phyloP scores from a whole-genome alignment of 805 yeast genomes.

The Saccharomyces eubayanus region DNA sequence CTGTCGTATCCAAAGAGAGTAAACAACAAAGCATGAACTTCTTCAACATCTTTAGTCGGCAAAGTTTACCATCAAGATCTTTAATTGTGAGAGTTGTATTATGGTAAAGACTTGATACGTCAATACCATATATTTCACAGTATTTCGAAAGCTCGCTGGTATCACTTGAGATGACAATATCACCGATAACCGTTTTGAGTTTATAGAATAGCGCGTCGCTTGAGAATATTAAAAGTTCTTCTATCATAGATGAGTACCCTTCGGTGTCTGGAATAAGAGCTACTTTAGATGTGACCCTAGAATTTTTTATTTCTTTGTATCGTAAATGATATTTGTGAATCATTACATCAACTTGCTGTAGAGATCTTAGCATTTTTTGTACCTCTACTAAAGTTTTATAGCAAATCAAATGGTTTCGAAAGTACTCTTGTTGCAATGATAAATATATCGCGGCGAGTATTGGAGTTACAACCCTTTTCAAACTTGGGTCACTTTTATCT shows the following conservation, averaged over 20 bases:
- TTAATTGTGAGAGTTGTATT: slow-evolving; percentile 12
- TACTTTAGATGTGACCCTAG: slow-evolving; percentile 2
- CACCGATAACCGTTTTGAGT: slow-evolving; percentile 20
- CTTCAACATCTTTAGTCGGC: slow-evolving; percentile 33
- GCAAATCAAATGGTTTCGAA: slow-evolving; percentile 13
- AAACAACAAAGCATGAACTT: slow-evolving; percentile 38
- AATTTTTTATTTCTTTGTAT: slow-evolving; percentile 27
- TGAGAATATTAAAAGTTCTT: slow-evolving; percentile 30
- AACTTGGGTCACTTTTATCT: neutral
- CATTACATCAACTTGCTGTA: slow-evolving; percentile 21
- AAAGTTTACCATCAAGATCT: slow-evolving; percentile 26
- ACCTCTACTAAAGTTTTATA: slow-evolving; percentile 13
- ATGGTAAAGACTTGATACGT: slow-evolving; percentile 25
- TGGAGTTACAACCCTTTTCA: slow-evolving; percentile 5
- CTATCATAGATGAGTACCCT: slow-evolving; percentile 11
- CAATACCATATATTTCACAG: slow-evolving; percentile 37
- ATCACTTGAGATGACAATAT: slow-evolving; percentile 26
- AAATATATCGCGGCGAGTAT: slow-evolving; percentile 14
- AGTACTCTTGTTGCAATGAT: slow-evolving; percentile 19
- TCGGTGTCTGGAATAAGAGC: slow-evolving; percentile 1
- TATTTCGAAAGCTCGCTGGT: slow-evolving; percentile 34
- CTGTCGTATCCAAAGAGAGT: slow-evolving; percentile 26
- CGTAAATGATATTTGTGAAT: slow-evolving; percentile 22
- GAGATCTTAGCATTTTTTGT: slow-evolving; percentile 7
- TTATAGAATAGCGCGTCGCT: slow-evolving; percentile 25